Evolutionary conservation across 2,329 filamentous ascomycete species (phyloP).

Genomic region (Ophiostoma montium): DNA sequence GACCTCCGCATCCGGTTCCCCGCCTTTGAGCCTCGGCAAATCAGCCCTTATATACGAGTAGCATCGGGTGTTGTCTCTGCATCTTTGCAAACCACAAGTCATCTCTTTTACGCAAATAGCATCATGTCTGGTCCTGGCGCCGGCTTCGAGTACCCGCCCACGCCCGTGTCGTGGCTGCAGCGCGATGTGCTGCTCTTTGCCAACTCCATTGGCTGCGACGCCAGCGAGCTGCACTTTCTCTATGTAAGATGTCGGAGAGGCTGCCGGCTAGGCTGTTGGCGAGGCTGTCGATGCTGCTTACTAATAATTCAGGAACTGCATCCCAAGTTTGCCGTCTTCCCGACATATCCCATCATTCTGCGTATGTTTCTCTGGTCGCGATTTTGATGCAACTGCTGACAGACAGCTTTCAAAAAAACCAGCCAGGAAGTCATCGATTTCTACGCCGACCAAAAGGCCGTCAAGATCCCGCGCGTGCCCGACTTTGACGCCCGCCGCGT

Average conservation of each 20-base stretch:
- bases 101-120: neutral
- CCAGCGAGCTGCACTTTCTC: constrained; percentile 85
- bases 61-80: neutral
- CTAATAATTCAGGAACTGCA: constrained; percentile 55
- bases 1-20: constrained; percentile 5
- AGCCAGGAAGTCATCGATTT: constrained; percentile 72
- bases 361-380: constrained; percentile 31
- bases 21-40: constrained; percentile 8
- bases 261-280: too few relatives aligned
- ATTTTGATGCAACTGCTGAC: neutral
- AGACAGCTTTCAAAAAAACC: constrained; percentile 59
- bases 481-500: constrained; percentile 60
- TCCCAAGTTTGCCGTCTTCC: constrained; percentile 75
- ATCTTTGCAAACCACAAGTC: neutral
- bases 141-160: constrained; percentile 67
- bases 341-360: constrained; percentile 73
- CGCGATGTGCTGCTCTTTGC: constrained; percentile 83
- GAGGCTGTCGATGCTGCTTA: neutral
- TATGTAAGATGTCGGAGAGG: too few relatives aligned
- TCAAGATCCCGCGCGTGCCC: constrained; percentile 61
- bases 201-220: constrained; percentile 68
- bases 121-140: constrained; percentile 38
- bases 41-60: neutral
- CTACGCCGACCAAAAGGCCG: constrained; percentile 53
- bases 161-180: constrained; percentile 72